phyloP scores from a whole-genome alignment of 495 filamentous ascomycete species.

The Aspergillus nidulans region DNA sequence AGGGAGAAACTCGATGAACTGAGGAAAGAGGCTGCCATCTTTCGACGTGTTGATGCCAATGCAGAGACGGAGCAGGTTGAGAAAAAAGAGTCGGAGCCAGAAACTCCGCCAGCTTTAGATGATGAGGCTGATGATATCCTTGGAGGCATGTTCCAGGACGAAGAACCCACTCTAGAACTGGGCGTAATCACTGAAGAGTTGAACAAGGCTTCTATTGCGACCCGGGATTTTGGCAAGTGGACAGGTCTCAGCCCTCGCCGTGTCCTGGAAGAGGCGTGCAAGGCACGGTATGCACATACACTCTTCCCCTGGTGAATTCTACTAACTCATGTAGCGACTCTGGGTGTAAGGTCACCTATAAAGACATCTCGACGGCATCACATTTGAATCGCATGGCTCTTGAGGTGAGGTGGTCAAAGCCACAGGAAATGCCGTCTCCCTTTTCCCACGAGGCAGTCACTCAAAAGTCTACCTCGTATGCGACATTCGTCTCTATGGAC shows the following conservation, averaged over 20 bases:
- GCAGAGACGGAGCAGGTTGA: constrained; percentile 27
- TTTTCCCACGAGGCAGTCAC: constrained; percentile 35
- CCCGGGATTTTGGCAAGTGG: constrained; percentile 82
- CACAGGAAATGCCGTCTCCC: constrained; percentile 54
- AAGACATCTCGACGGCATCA: constrained; percentile 61
- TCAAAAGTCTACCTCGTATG: constrained; percentile 40
- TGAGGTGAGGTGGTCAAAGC: constrained; percentile 74
- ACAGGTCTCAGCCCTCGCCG: constrained; percentile 64
- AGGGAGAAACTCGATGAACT: constrained; percentile 59
- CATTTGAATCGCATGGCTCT: constrained; percentile 73
- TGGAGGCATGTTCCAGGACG: constrained; percentile 62
- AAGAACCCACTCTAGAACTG: constrained; percentile 33
- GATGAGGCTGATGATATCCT: constrained; percentile 58
- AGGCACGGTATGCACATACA: constrained; percentile 59
- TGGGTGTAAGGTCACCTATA: constrained; percentile 57
- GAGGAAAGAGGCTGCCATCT: constrained; percentile 50
- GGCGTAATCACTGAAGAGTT: constrained; percentile 19
- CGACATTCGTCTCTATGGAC: constrained; percentile 64
- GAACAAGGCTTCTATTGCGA: constrained; percentile 38
- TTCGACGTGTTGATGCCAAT: constrained; percentile 27
- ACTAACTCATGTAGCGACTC: constrained; percentile 51
- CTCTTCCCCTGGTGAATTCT: not conserved
- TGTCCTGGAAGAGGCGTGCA: constrained; percentile 81
- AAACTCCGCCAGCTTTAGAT: constrained; percentile 45
- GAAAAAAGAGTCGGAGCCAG: constrained; percentile 47